Percentiles rank a stretch among this genome's conserved stretches.
Evolutionary conservation across 352 stramenopile genomes (phyloP).

Genomic region (Phytopythium litorale): DNA sequence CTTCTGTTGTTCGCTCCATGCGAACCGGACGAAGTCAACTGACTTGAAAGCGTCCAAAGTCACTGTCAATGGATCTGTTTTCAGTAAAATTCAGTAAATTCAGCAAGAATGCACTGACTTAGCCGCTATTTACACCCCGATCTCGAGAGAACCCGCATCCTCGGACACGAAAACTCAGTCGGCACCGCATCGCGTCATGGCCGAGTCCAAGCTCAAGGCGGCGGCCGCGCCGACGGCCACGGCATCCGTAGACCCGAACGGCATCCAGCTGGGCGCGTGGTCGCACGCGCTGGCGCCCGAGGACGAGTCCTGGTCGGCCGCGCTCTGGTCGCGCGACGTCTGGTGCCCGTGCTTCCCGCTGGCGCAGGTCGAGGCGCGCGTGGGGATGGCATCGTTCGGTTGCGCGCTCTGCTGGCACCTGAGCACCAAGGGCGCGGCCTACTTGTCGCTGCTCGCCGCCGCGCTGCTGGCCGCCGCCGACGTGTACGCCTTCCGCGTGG

Average conservation of each 20-base stretch:
- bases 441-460: conserved; percentile 6
- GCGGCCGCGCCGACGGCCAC: conserved; percentile 5
- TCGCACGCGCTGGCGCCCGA: conserved; percentile 25
- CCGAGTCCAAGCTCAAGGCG: not conserved
- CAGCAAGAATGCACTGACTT: too few species aligned
- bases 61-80: too few species aligned
- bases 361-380: conserved; percentile 25
- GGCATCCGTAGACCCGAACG: conserved; percentile 19
- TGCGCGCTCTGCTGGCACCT: conserved; percentile 18
- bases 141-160: too few species aligned
- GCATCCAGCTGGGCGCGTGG: conserved; percentile 21
- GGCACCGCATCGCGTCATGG: not conserved
- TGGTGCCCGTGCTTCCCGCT: conserved; percentile 29
- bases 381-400: conserved; percentile 21
- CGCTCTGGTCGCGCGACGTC: conserved; percentile 21
- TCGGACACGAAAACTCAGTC: too few species aligned
- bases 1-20: too few species aligned
- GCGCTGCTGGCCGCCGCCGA: conserved; percentile 20
- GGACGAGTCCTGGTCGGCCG: conserved; percentile 15
- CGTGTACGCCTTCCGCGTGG: conserved; percentile 18
- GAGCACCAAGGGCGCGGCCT: conserved; percentile 13
- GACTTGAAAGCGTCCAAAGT: too few species aligned
- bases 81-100: too few species aligned
- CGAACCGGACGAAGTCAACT: too few species aligned
- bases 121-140: too few species aligned